Evolutionary conservation across 352 stramenopile genomes (phyloP), one percentile per base, ranked within the genome.

Genomic region (Phytophthora capsici): DNA sequence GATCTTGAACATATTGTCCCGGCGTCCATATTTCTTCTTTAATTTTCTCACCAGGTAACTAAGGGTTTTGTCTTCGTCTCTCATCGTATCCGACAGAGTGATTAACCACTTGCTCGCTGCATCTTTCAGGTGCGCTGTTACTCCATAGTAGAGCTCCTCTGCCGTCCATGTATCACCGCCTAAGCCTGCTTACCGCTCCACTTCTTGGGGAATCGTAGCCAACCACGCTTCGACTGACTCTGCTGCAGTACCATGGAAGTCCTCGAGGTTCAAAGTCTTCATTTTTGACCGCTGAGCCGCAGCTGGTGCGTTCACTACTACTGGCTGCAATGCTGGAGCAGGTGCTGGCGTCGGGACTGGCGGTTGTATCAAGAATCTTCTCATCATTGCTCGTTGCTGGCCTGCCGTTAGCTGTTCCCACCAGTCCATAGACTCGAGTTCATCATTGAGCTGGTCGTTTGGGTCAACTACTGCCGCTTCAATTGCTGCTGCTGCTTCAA

Each of bases 51-150:
- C 25, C 25, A 28, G 25, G 25, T 28, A 28, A 4, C 25, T 28
- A 6, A 28, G 25, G 1, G 25, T 28, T 28, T 28, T 28, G 25
- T 28, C 25, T 28, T 28, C 25, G 25, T 28, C 7, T 28, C 25
- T 28, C 25, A 28, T 28, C 25, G 25, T 28, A 4, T 28, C 25
- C 2, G 25, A 28, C 25, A 28, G 7, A 6, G 25, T 28, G 25
- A 28, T 45, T 22, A 45, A 45, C 38, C 38, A 45, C n/a, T 45
- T 45, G 38, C 38, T 25, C 5, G 38, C 38, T 45, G 38, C 38
- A 10, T 45, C 38, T 3, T 45, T 45, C 38, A 45, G 16, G 6
- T 45, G 38, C 1, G 38, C 38, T 14, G 38, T 45, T 0, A 23
- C 38, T 0, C 38, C 38, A 6, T 45, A 45, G 38, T 45, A 45